These are phyloP conservation scores for Corniculantispora saksenae DNA, from an alignment of 2,329 filamentous ascomycete species.

Conservation along the genomic window DNA sequence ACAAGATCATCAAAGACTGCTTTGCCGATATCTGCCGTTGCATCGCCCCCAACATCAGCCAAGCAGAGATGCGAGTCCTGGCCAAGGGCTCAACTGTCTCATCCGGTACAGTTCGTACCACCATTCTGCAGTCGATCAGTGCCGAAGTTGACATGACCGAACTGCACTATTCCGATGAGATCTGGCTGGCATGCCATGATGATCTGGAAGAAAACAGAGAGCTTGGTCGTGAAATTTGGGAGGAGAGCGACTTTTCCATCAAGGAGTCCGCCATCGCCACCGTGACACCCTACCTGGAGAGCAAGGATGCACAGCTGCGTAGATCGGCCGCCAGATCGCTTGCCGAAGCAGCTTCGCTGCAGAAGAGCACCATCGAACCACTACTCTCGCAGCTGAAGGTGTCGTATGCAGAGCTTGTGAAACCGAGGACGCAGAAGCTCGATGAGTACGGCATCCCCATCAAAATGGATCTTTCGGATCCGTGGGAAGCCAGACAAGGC, in stretches of 20 bases:
- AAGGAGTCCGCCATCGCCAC: slow-evolving; percentile 63
- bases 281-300: slow-evolving; percentile 78
- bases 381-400: slow-evolving; percentile 67
- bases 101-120: slow-evolving; percentile 76
- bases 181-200: slow-evolving; percentile 93
- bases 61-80: slow-evolving; percentile 73
- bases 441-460: slow-evolving; percentile 94
- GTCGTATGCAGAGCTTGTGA: slow-evolving; percentile 76
- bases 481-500: slow-evolving; percentile 89
- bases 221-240: slow-evolving; percentile 87
- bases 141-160: slow-evolving; percentile 91
- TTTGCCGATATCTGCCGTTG: slow-evolving; percentile 83
- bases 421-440: slow-evolving; percentile 78
- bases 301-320: slow-evolving; percentile 77
- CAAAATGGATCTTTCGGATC: slow-evolving; percentile 83
- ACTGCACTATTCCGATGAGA: slow-evolving; percentile 79
- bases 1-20: slow-evolving; percentile 92
- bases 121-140: slow-evolving; percentile 86
- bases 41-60: slow-evolving; percentile 76
- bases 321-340: slow-evolving; percentile 80
- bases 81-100: slow-evolving; percentile 77
- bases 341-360: slow-evolving; percentile 67
- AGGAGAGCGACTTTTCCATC: slow-evolving; percentile 81
- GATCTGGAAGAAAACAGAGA: slow-evolving; percentile 85
- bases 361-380: slow-evolving; percentile 59